Percentiles rank a stretch among this genome's conserved stretches.
phyloP scores from a whole-genome alignment of 1,139 yeast genomes.

The Diutina mesorugosa region DNA sequence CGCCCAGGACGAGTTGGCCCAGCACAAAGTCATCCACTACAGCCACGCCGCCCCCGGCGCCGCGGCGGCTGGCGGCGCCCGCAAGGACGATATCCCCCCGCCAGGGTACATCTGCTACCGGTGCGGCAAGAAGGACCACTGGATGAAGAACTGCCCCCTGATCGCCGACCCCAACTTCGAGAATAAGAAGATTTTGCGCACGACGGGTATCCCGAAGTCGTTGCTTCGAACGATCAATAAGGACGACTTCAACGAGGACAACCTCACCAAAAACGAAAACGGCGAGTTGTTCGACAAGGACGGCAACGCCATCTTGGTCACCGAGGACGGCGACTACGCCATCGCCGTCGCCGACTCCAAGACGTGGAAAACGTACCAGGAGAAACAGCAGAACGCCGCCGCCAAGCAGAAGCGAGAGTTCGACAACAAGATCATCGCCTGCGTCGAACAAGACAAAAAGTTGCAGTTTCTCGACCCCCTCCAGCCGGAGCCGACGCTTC shows the following conservation, averaged over 20 bases:
- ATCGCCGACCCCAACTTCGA: slow-evolving; percentile 89
- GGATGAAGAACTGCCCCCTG: slow-evolving; percentile 94
- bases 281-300: slow-evolving; percentile 44
- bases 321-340: slow-evolving; percentile 92
- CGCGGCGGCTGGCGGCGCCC: neutral
- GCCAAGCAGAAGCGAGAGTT: slow-evolving; percentile 34
- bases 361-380: slow-evolving; percentile 83
- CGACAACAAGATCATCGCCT: slow-evolving; percentile 21
- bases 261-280: slow-evolving; percentile 27
- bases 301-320: slow-evolving; percentile 68
- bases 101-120: slow-evolving; percentile 93
- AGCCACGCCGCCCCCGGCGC: slow-evolving; percentile 13
- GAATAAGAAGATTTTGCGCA: slow-evolving; percentile 78
- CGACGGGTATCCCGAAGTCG: slow-evolving; percentile 95
- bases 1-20: slow-evolving; percentile 83
- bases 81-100: slow-evolving; percentile 65
- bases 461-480: slow-evolving; percentile 42
- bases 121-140: slow-evolving; percentile 94
- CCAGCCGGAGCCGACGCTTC: slow-evolving; percentile 44
- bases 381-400: slow-evolving; percentile 42
- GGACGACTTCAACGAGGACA: slow-evolving; percentile 35
- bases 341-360: slow-evolving; percentile 88
- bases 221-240: slow-evolving; percentile 65
- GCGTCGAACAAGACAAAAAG: slow-evolving; percentile 30
- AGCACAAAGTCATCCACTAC: slow-evolving; percentile 50